Evolutionary conservation across 129 eudicot species (phyloP).

Genomic region (Tagetes erecta): DNA sequence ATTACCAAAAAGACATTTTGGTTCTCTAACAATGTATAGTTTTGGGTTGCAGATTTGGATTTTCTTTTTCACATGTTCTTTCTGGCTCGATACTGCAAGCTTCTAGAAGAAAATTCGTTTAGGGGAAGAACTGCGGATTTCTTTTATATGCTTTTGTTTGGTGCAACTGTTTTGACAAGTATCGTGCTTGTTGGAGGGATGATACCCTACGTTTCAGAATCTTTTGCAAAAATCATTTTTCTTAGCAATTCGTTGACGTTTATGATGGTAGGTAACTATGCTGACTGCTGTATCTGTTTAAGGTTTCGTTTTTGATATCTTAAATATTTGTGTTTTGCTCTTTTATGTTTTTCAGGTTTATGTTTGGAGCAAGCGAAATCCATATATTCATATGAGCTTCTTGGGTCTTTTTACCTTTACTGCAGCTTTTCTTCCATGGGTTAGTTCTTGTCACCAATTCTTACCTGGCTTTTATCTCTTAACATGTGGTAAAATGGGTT

Average conservation of each 20-base stretch:
- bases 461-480: background rate
- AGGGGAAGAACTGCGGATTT: slow-evolving; percentile 97
- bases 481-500: background rate
- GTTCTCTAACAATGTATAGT: slow-evolving; percentile 16
- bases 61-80: slow-evolving; percentile 99
- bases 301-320: background rate
- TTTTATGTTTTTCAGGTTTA: slow-evolving; percentile 53
- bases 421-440: slow-evolving; percentile 98
- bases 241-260: slow-evolving; percentile 97
- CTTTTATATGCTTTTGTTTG: slow-evolving; percentile 94
- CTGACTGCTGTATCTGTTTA: background rate
- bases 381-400: slow-evolving; percentile 95
- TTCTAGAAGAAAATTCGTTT: slow-evolving; percentile 96
- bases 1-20: background rate
- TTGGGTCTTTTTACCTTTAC: slow-evolving; percentile 96
- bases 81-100: slow-evolving; percentile 98
- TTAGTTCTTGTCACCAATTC: slow-evolving; percentile 38
- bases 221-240: slow-evolving; percentile 90
- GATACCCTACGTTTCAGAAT: slow-evolving; percentile 92
- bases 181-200: slow-evolving; percentile 96
- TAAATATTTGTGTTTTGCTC: background rate
- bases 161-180: slow-evolving; percentile 85
- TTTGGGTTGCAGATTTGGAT: slow-evolving; percentile 72
- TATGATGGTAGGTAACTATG: slow-evolving; percentile 71
- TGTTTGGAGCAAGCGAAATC: slow-evolving; percentile 99